Evolutionary conservation across 495 filamentous ascomycete species (phyloP), one percentile per base, ranked within the genome.

Genomic region (Aspergillus steynii): DNA sequence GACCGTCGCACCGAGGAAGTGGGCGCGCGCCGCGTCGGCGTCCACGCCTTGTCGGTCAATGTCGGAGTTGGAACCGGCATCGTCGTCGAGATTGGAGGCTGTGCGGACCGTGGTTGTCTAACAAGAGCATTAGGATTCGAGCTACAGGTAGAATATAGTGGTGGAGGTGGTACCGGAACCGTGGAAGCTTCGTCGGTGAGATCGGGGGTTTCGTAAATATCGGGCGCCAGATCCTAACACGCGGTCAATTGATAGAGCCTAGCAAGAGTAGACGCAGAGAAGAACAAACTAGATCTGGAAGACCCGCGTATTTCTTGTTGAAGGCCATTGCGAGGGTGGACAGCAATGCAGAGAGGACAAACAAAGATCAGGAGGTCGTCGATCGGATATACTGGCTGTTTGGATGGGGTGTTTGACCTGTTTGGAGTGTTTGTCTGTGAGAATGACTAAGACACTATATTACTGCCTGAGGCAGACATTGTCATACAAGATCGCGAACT

Each of bases 191-290:
- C 93, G 67, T 97, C 91, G 28, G 86, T 91, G 64, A 96, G 79
- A 60, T 95, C 92, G 67, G 93, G 93, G 51, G 93, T 97, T 77
- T 96, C 93, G 78, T 97, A 97, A 67, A 96, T 89, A 70, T 96
- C 93, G 72, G 93, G 93, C 28, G 92, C 91, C 28, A 86, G 87
- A 71, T 97, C 93, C 92, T 95, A 61, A 25, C 47, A 20, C 32
- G 61, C 37, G 52, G 50, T 26, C 49, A 54, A 57, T 73, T 55
- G 72, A 61, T 54, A 32, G 34, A 34, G 45, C 20, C 8, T 7
- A 31, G 20, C 52, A 29, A 3, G 55, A 42, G 34, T 27, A 27
- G 14, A 15, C 37, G 2, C 20, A 48, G 12, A 55, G 5, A 34
- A 55, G 20, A n/a, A 69, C 82, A 65, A 79, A 95, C 91, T 68